Evolutionary conservation across 2,329 filamentous ascomycete genomes (phyloP), one percentile per base, ranked within the genome.

Genomic region (Trichoderma koningii): DNA sequence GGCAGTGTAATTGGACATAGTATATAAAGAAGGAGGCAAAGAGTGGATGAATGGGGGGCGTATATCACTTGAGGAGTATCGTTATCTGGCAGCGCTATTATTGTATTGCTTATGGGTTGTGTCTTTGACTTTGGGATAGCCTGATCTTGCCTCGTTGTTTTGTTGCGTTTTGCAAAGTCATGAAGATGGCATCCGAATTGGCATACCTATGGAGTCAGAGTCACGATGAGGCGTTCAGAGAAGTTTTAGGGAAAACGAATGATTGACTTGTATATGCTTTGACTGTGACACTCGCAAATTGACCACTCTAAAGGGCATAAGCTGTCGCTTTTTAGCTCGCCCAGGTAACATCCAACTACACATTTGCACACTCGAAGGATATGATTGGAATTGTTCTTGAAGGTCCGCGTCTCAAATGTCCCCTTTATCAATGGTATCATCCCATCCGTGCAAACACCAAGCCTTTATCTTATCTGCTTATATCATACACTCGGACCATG

Each of bases 1-100:
- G 64, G 56, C 10, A 42, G 56, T 28, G 48, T 63, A 7, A 45
- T 63, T 26, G 59, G 59, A 47, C 55, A 59, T 19, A 65, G 55
- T 47, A 48, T 55, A 50, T 63, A 50, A 50, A 28, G 42, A 10
- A 9, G 30, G n/a, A 3, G 30, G 23, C 42, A 10, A 60, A 23
- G 28, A 45, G 6, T 9, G 15, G 28, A 34, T n/a, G 41, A 47
- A 19, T 9, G 48, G 23, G 44, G 5, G 28, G 15, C 23, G 30
- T 51, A 51, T 38, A 60, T 15, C 21, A 41, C 28, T 26, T n/a
- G 23, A 38, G 28, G 44, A 23, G 47, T 34, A 44, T 44, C 17
- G 1, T 61, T 61, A 34, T 23, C 44, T 34, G 26, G 34, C 48
- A 61, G 38, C 21, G 17, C 48, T 52, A 50, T 10, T 30, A 30